A percentile compares a stretch with the other conserved stretches of the same genome.
These are phyloP conservation scores for Aspergillus persii DNA, from an alignment of 2,329 filamentous ascomycete genomes.

Conservation along the genomic window DNA sequence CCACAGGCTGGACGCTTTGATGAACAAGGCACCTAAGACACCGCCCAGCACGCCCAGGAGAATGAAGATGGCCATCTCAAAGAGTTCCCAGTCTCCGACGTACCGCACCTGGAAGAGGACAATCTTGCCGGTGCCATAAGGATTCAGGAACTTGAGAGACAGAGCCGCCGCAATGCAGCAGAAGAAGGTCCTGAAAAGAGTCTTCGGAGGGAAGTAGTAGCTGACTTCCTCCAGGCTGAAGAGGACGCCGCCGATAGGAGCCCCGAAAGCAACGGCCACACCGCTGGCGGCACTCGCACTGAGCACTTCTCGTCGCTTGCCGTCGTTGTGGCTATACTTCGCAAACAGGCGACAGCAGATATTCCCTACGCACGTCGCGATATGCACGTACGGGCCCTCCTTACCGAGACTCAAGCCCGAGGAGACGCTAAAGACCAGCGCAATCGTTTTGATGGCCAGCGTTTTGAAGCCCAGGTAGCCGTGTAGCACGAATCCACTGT, in stretches of 20 bases:
- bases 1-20: conserved; percentile 91
- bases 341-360: conserved; percentile 89
- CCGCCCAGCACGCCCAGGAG: conserved; percentile 85
- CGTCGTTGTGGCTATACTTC: conserved; percentile 94
- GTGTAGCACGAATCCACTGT: conserved; percentile 96
- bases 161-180: conserved; percentile 91
- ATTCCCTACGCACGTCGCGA: conserved; percentile 91
- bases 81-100: conserved; percentile 85
- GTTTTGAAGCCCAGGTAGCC: conserved; percentile 90
- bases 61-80: conserved; percentile 82
- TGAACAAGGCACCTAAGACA: conserved; percentile 83
- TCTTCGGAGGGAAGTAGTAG: conserved; percentile 98
- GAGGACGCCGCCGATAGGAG: conserved; percentile 82
- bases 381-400: conserved; percentile 95
- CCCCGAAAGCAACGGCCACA: conserved; percentile 91
- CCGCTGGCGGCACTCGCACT: conserved; percentile 89
- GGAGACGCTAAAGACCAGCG: conserved; percentile 81
- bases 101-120: conserved; percentile 96
- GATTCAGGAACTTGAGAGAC: conserved; percentile 90
- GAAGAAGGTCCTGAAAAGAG: conserved; percentile 95
- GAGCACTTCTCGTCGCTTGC: conserved; percentile 88
- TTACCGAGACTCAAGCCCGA: conserved; percentile 94
- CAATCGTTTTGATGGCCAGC: conserved; percentile 77
- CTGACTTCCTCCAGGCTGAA: conserved; percentile 92
- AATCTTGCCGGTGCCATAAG: conserved; percentile 94